Percentiles rank a stretch among this genome's conserved stretches.
These are phyloP conservation scores for Pichia sp. DNA, from an alignment of 1,139 yeast genomes.

Conservation along the genomic window DNA sequence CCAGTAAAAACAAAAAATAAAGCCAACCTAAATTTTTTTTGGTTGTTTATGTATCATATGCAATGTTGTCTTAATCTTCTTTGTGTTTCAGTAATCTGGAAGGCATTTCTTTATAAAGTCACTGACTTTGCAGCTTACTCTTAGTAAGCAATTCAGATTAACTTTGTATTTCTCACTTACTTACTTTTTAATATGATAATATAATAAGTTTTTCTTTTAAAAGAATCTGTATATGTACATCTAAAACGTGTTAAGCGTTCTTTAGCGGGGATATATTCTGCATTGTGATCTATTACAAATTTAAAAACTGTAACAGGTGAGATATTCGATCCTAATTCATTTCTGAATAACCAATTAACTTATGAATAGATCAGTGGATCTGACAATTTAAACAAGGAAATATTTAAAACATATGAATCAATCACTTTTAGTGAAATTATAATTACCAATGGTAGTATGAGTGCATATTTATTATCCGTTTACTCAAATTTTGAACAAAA, in stretches of 20 bases:
- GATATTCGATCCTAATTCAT: conserved; percentile 25
- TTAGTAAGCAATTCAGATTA: too few species aligned
- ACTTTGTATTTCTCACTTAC: too few species aligned
- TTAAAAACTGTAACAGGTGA: conserved; percentile 29
- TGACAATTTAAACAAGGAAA: conserved; percentile 32
- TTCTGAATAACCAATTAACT: conserved; percentile 30
- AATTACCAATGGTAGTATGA: conserved; percentile 54
- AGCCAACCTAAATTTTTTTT: too few species aligned
- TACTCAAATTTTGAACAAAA: conserved; percentile 42
- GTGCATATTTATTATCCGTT: conserved; percentile 45
- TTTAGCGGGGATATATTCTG: conserved; percentile 51
- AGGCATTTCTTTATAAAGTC: too few species aligned
- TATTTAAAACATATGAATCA: conserved; percentile 2
- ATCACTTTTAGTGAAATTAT: conserved; percentile 33
- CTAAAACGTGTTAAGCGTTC: conserved; percentile 38
- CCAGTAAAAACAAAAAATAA: too few species aligned
- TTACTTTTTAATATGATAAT: conserved; percentile 28
- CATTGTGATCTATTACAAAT: conserved; percentile 38
- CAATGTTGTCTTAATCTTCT: too few species aligned
- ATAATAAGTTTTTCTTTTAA: conserved; percentile 47
- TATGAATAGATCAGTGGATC: conserved; percentile 49
- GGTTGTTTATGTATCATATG: too few species aligned
- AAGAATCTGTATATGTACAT: conserved; percentile 49
- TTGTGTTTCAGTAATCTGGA: too few species aligned
- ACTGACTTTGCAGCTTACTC: too few species aligned